Conservation (phyloP, 495 filamentous ascomycete genomes). For the Mycothermus thermophilus region DNA sequence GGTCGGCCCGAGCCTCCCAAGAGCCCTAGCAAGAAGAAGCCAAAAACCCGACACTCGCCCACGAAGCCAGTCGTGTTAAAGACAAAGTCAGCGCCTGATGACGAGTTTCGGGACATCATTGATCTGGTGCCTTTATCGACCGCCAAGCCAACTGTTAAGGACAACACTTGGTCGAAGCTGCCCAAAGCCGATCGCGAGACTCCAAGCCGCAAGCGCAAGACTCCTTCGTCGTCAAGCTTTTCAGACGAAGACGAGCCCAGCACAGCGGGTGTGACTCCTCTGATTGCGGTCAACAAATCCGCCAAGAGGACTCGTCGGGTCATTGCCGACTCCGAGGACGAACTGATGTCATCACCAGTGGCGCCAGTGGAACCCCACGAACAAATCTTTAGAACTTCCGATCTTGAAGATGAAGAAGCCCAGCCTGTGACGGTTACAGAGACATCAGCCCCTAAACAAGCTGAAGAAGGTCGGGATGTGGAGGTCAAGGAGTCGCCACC, state of each 20-base stretch:
- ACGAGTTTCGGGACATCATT: constrained; percentile 29
- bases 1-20: too few relatives aligned
- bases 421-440: too few relatives aligned
- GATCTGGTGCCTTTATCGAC: constrained; percentile 16
- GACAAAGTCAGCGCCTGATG: constrained; percentile 6
- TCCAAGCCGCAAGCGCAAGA: constrained; percentile 11
- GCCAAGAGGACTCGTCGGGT: constrained; percentile 12
- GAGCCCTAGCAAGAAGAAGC: too few relatives aligned
- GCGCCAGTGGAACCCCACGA: too few relatives aligned
- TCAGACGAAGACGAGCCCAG: background rate
- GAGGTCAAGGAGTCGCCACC: too few relatives aligned
- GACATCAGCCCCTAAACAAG: too few relatives aligned
- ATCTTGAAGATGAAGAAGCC: too few relatives aligned
- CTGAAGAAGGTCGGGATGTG: too few relatives aligned
- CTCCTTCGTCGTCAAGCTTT: constrained; percentile 4
- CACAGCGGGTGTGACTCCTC: too few relatives aligned
- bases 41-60: background rate
- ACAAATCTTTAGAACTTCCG: too few relatives aligned
- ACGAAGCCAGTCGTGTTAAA: constrained; percentile 35
- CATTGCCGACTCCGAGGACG: constrained; percentile 40
- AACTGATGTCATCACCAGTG: constrained; percentile 22
- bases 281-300: too few relatives aligned
- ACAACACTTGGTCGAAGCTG: background rate
- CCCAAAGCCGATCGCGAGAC: background rate
- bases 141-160: constrained; percentile 4